These are phyloP conservation scores for Ocimum tenuiflorum DNA, from an alignment of 257 asterid species.

Conservation along the genomic window DNA sequence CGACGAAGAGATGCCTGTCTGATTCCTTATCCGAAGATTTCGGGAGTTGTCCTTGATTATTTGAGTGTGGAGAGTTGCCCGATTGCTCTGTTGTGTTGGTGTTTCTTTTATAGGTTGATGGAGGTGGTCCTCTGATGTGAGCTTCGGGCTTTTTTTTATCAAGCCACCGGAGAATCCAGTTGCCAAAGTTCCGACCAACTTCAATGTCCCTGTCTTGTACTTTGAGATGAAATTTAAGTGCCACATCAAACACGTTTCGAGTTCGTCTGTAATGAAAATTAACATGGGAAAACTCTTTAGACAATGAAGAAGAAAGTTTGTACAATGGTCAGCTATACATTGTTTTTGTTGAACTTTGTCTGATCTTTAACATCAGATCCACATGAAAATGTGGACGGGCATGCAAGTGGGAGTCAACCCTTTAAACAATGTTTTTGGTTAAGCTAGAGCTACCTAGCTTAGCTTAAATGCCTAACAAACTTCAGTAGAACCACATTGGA, in stretches of 20 bases:
- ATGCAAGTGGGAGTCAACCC: too few relatives aligned
- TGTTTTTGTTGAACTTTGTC: too few relatives aligned
- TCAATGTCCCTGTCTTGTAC: slow-evolving; percentile 82
- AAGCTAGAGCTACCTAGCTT: too few relatives aligned
- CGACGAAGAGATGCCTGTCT: slow-evolving; percentile 50
- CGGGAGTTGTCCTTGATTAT: slow-evolving; percentile 20
- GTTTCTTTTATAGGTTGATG: slow-evolving; percentile 21
- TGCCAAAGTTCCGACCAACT: slow-evolving; percentile 83
- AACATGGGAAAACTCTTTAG: background rate
- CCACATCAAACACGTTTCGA: slow-evolving; percentile 58
- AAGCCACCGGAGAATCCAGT: slow-evolving; percentile 74
- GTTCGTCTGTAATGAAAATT: slow-evolving; percentile 55
- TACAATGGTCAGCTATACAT: too few relatives aligned
- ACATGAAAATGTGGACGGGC: too few relatives aligned
- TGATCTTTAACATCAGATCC: too few relatives aligned
- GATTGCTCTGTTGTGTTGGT: slow-evolving; percentile 26
- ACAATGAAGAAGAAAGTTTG: background rate
- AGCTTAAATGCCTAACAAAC: too few relatives aligned
- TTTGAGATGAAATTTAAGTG: slow-evolving; percentile 60
- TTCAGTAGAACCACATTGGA: too few relatives aligned
- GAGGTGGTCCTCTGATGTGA: slow-evolving; percentile 50
- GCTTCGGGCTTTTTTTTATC: slow-evolving; percentile 84
- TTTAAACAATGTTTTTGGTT: too few relatives aligned
- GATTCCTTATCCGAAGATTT: slow-evolving; percentile 39
- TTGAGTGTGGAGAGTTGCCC: slow-evolving; percentile 24